Evolutionary conservation across 805 yeast species (phyloP).

Genomic region (Blastobotrys peoriensis): DNA sequence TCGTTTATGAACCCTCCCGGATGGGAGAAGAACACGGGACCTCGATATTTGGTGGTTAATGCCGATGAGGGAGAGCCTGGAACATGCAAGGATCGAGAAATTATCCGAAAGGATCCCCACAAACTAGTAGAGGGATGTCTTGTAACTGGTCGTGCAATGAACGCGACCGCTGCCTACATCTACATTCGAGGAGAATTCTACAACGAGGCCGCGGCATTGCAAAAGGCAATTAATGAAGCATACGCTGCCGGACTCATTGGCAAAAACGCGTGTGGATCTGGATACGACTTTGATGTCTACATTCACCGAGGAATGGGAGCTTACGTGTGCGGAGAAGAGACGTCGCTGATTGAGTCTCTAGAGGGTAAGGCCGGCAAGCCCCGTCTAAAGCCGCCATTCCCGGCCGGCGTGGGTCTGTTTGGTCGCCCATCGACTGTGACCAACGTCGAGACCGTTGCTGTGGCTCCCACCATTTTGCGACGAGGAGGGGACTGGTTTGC

Average conservation of each 20-base stretch:
- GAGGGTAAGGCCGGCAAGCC: slow-evolving; percentile 95
- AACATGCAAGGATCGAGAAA: slow-evolving; percentile 88
- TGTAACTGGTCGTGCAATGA: slow-evolving; percentile 86
- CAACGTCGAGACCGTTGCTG: slow-evolving; percentile 87
- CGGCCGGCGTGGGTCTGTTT: slow-evolving; percentile 87
- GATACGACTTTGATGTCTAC: slow-evolving; percentile 75
- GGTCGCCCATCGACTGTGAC: slow-evolving; percentile 91
- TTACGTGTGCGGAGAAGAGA: slow-evolving; percentile 88
- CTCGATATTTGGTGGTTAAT: slow-evolving; percentile 80
- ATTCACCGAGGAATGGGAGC: slow-evolving; percentile 94
- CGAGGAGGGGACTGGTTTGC: slow-evolving; percentile 89
- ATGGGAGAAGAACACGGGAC: slow-evolving; percentile 88
- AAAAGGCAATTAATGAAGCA: slow-evolving; percentile 81
- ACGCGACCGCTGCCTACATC: slow-evolving; percentile 87
- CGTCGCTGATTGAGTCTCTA: slow-evolving; percentile 79
- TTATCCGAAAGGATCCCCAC: slow-evolving; percentile 86
- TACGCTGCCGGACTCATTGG: slow-evolving; percentile 76
- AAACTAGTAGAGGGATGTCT: slow-evolving; percentile 89
- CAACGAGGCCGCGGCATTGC: slow-evolving; percentile 69
- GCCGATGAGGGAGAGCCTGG: slow-evolving; percentile 97
- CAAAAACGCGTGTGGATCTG: slow-evolving; percentile 81
- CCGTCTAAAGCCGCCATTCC: slow-evolving; percentile 90
- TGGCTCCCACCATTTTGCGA: slow-evolving; percentile 82
- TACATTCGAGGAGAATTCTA: slow-evolving; percentile 89
- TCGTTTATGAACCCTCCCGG: slow-evolving; percentile 94